These are phyloP conservation scores for Eucalyptus pauciflora DNA, from an alignment of 345 rosid genomes.

Conservation along the genomic window DNA sequence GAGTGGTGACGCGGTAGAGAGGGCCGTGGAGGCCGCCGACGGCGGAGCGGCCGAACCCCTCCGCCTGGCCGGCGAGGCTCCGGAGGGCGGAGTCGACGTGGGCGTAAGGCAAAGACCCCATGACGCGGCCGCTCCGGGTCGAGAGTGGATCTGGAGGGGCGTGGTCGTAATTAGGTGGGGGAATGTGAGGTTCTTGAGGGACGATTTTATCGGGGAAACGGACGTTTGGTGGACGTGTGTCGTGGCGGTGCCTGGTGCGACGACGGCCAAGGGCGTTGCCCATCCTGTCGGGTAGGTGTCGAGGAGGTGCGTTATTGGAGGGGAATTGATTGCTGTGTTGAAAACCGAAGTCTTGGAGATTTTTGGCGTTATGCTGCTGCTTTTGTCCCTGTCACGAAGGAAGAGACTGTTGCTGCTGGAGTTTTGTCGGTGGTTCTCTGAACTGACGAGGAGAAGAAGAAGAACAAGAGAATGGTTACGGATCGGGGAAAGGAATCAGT, in stretches of 20 bases:
- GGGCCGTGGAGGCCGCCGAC: constrained; percentile 76
- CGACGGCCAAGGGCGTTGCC: constrained; percentile 31
- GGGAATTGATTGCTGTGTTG: neutral
- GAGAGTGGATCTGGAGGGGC: neutral
- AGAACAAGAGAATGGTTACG: neutral
- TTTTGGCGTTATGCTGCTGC: neutral
- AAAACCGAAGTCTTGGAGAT: neutral
- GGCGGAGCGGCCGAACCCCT: constrained; percentile 82
- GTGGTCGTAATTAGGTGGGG: neutral
- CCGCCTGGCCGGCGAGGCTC: constrained; percentile 75
- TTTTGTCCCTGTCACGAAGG: neutral
- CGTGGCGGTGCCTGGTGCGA: constrained; percentile 9
- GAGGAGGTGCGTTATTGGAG: neutral
- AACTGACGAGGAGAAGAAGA: neutral
- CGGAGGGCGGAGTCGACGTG: constrained; percentile 62
- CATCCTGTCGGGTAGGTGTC: neutral
- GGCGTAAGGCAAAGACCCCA: constrained; percentile 44
- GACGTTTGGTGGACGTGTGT: constrained; percentile 4
- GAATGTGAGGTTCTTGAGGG: neutral
- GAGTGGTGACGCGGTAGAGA: constrained; percentile 51
- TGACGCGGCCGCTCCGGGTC: neutral
- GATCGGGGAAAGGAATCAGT: neutral
- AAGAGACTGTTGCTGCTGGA: neutral
- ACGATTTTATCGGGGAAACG: neutral
- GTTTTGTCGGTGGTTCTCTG: neutral